Evolutionary conservation across 2,329 filamentous ascomycete species (phyloP).

Genomic region (Scedosporium apiospermum): DNA sequence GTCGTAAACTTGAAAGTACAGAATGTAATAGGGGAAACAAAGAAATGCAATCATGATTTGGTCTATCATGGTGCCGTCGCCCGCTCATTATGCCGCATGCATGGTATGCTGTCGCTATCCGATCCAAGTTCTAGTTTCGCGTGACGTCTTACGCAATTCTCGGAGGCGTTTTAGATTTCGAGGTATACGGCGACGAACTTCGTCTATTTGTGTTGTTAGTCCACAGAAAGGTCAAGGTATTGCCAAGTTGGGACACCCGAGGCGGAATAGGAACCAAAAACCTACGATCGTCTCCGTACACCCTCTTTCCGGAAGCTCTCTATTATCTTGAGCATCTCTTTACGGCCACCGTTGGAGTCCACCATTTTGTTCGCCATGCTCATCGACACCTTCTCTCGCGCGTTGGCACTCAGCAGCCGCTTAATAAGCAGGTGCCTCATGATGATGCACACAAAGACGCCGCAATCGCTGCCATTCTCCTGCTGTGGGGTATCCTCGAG

Average conservation of each 20-base stretch:
- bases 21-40: background rate
- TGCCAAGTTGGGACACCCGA: background rate
- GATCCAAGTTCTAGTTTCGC: background rate
- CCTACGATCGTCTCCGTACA: constrained; percentile 72
- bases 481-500: constrained; percentile 83
- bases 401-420: constrained; percentile 67
- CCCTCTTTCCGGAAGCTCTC: constrained; percentile 81
- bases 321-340: constrained; percentile 87
- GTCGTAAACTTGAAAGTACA: no score
- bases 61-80: background rate
- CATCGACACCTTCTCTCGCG: constrained; percentile 85
- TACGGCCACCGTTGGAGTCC: constrained; percentile 69
- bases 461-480: constrained; percentile 86
- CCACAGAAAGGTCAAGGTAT: background rate
- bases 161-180: constrained; percentile 26
- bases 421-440: constrained; percentile 93
- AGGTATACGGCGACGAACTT: constrained; percentile 12
- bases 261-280: constrained; percentile 14
- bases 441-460: constrained; percentile 88
- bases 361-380: constrained; percentile 79
- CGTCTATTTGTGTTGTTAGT: constrained; percentile 5
- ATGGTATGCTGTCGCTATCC: background rate
- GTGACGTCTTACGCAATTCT: constrained; percentile 27
- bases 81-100: background rate
- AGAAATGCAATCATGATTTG: background rate